phyloP scores from a whole-genome alignment of 2,329 filamentous ascomycete genomes.

The Remersonia thermophila region DNA sequence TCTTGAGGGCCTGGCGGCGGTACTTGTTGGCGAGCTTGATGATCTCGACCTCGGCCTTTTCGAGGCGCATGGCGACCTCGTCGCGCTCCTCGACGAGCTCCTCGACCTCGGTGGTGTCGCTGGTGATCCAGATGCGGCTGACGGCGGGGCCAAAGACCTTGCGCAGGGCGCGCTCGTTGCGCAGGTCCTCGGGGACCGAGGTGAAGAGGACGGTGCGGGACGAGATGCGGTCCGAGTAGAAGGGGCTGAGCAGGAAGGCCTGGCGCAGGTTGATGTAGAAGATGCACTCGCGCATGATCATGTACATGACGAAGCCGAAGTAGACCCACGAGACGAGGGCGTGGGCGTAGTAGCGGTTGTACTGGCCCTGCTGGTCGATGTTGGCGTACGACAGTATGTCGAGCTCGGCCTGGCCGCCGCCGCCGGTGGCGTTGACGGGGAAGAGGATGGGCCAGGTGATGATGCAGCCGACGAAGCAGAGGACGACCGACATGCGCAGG shows the following conservation, averaged over 20 bases:
- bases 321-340: conserved; percentile 71
- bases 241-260: conserved; percentile 76
- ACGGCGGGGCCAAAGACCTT: conserved; percentile 74
- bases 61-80: conserved; percentile 66
- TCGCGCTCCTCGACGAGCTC: conserved; percentile 74
- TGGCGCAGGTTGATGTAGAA: conserved; percentile 90
- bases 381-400: conserved; percentile 73
- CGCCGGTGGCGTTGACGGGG: conserved; percentile 78
- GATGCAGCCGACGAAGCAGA: conserved; percentile 70
- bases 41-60: conserved; percentile 75
- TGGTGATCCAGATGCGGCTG: conserved; percentile 72
- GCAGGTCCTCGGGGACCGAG: conserved; percentile 66
- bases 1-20: conserved; percentile 56
- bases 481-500: conserved; percentile 60
- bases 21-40: conserved; percentile 66
- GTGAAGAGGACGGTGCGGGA: conserved; percentile 84
- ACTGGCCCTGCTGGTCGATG: conserved; percentile 37
- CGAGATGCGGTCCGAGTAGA: conserved; percentile 75
- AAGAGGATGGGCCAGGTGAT: conserved; percentile 82
- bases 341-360: conserved; percentile 68
- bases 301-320: conserved; percentile 77
- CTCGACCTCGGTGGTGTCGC: conserved; percentile 64
- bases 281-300: conserved; percentile 75
- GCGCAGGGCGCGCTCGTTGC: conserved; percentile 63
- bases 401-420: conserved; percentile 50